Percentiles rank a stretch among this genome's conserved stretches.
Evolutionary conservation across 2,329 filamentous ascomycete genomes (phyloP).

Genomic region (Fusarium metavorans): DNA sequence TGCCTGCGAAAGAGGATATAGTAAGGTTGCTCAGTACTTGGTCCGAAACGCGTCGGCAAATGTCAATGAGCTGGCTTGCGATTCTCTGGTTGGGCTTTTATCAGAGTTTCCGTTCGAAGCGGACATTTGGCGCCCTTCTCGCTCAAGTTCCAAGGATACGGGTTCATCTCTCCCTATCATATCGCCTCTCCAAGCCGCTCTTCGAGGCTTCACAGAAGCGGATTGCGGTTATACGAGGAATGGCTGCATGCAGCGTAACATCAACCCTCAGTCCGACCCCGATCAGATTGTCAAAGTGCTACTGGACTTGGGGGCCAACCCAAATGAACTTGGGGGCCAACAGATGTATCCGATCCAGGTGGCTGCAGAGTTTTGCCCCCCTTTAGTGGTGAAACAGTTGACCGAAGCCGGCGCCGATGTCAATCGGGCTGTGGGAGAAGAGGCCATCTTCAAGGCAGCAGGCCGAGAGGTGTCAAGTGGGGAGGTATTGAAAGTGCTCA

Average conservation of each 20-base stretch:
- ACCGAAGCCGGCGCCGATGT: constrained; percentile 16
- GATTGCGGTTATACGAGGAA: not conserved
- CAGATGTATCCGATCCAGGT: not conserved
- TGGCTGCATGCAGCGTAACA: not conserved
- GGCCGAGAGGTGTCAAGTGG: not conserved
- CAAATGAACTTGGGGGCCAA: constrained; percentile 2
- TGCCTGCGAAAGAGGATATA: not conserved
- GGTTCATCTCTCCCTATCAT: not conserved
- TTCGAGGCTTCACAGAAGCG: not conserved
- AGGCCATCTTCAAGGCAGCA: not conserved
- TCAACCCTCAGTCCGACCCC: not conserved
- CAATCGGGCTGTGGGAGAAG: not conserved
- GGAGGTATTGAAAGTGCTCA: not conserved
- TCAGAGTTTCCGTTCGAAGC: not conserved
- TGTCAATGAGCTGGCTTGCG: not conserved
- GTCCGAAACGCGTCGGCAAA: not conserved
- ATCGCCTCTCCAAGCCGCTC: not conserved
- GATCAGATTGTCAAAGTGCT: not conserved
- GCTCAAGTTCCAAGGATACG: not conserved
- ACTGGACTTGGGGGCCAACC: constrained; percentile 2
- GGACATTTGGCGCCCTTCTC: not conserved
- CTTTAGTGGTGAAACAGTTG: not conserved
- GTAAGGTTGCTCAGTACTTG: not conserved
- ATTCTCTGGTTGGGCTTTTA: not conserved
- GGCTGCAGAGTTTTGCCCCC: not conserved